Conservation (phyloP, 2,329 filamentous ascomycete species). For the Nigrospora sphaerica region DNA sequence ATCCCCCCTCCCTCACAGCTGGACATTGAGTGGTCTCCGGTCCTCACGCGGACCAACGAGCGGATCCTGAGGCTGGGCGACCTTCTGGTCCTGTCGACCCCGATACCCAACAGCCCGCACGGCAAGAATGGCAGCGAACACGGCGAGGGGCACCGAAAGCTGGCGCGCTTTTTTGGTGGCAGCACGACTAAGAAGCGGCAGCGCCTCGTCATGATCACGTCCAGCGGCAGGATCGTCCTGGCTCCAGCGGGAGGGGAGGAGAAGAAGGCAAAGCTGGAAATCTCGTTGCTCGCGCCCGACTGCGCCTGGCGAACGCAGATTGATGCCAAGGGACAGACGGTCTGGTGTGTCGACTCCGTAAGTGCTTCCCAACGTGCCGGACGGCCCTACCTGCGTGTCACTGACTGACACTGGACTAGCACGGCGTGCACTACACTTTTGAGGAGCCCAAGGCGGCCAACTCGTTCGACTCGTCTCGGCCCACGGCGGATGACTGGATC, state of each 20-base stretch:
- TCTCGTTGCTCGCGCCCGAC: conserved; percentile 72
- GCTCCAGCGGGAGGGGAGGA: conserved; percentile 90
- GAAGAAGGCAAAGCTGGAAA: conserved; percentile 88
- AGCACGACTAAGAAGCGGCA: conserved; percentile 89
- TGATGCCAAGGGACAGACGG: conserved; percentile 79
- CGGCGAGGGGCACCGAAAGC: conserved; percentile 73
- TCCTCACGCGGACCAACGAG: conserved; percentile 84
- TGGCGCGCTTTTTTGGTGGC: conserved; percentile 88
- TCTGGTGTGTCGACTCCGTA: conserved; percentile 92
- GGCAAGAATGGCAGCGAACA: conserved; percentile 60
- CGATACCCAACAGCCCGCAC: conserved; percentile 67
- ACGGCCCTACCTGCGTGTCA: conserved; percentile 34
- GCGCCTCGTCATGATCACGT: conserved; percentile 90
- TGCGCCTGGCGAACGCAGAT: conserved; percentile 72
- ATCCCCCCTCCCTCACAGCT: conserved; percentile 92
- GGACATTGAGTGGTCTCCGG: conserved; percentile 97
- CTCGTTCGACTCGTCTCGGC: conserved; percentile 46
- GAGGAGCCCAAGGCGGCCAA: conserved; percentile 76
- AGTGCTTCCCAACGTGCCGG: conserved; percentile 29
- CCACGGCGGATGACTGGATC: conserved; percentile 83
- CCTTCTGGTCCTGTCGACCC: conserved; percentile 72
- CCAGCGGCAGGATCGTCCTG: conserved; percentile 80
- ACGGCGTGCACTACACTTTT: conserved; percentile 82
- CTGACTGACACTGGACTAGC: conserved; percentile 1
- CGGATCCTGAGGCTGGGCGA: conserved; percentile 93